A percentile compares a stretch with the other conserved stretches of the same genome.
These are phyloP conservation scores for Talaromyces pinophilus DNA, from an alignment of 2,329 filamentous ascomycete species.

Conservation along the genomic window DNA sequence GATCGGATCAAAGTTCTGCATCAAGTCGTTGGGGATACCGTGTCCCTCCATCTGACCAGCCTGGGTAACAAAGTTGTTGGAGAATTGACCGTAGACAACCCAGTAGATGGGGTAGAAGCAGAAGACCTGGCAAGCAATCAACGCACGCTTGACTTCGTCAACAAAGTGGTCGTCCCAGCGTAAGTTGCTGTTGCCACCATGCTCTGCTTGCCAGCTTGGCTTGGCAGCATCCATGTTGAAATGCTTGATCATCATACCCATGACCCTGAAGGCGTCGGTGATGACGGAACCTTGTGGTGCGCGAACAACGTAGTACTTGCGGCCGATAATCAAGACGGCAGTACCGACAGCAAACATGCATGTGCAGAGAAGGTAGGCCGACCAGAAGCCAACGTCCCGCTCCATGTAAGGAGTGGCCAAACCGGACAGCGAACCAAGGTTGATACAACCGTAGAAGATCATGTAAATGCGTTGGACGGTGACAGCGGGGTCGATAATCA, in stretches of 20 bases:
- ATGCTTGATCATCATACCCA: slow-evolving; percentile 57
- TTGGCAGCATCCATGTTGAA: slow-evolving; percentile 64
- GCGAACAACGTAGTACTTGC: slow-evolving; percentile 50
- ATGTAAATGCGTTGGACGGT: slow-evolving; percentile 71
- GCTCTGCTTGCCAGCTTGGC: slow-evolving; percentile 62
- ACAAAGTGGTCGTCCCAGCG: slow-evolving; percentile 71
- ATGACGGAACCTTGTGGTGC: slow-evolving; percentile 65
- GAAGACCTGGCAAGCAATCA: slow-evolving; percentile 70
- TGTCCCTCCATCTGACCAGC: slow-evolving; percentile 62
- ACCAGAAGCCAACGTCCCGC: slow-evolving; percentile 65
- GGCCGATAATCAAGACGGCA: slow-evolving; percentile 53
- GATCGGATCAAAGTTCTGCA: slow-evolving; percentile 75
- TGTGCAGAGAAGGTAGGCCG: slow-evolving; percentile 63
- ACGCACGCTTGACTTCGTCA: slow-evolving; percentile 68
- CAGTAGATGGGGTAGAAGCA: slow-evolving; percentile 54
- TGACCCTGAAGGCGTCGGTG: slow-evolving; percentile 63
- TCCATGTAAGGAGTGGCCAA: slow-evolving; percentile 71
- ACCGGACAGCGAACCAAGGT: slow-evolving; percentile 68
- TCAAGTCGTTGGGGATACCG: slow-evolving; percentile 74
- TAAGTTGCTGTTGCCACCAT: slow-evolving; percentile 47
- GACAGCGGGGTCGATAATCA: slow-evolving; percentile 66
- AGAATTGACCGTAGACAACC: slow-evolving; percentile 64
- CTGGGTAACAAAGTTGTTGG: slow-evolving; percentile 47
- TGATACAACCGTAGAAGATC: slow-evolving; percentile 75
- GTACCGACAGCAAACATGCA: slow-evolving; percentile 65